phyloP scores from a whole-genome alignment of 2,329 filamentous ascomycete genomes.

The Aaosphaeria arxii region DNA sequence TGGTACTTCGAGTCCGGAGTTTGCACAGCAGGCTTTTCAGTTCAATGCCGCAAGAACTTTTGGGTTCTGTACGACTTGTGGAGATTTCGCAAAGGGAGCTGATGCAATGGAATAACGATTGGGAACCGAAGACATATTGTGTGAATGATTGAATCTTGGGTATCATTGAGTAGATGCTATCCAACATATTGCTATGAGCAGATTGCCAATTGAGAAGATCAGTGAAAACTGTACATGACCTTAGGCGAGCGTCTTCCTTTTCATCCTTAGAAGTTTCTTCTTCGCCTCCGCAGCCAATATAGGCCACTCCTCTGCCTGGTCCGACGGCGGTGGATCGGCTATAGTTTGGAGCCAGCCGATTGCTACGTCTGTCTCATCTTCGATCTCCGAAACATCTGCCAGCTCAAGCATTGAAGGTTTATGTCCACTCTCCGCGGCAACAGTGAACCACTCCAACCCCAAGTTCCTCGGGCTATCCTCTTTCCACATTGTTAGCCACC shows the following conservation, averaged over 20 bases:
- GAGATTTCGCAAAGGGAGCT: constrained; percentile 26
- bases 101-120: constrained; percentile 3
- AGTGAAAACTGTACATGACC: too few species aligned
- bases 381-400: constrained; percentile 15
- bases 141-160: too few species aligned
- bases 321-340: constrained; percentile 10
- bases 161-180: too few species aligned
- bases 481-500: constrained; percentile 14
- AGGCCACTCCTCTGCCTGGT: constrained; percentile 24
- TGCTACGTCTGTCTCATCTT: constrained; percentile 7
- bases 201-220: too few species aligned
- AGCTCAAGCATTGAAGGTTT: constrained; percentile 26
- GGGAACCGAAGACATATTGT: too few species aligned
- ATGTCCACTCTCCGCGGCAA: constrained; percentile 23
- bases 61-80: constrained; percentile 39
- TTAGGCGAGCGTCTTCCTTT: not conserved
- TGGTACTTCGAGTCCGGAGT: constrained; percentile 39
- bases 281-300: constrained; percentile 19
- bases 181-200: too few species aligned
- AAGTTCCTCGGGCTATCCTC: constrained; percentile 13
- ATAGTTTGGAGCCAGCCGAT: constrained; percentile 13
- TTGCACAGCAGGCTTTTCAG: constrained; percentile 39
- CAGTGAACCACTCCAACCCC: constrained; percentile 26
- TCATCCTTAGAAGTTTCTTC: constrained; percentile 9
- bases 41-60: constrained; percentile 40